Base-by-base conservation (phyloP, 2,329 filamentous ascomycete species). In the Colletotrichum viniferum region DNA sequence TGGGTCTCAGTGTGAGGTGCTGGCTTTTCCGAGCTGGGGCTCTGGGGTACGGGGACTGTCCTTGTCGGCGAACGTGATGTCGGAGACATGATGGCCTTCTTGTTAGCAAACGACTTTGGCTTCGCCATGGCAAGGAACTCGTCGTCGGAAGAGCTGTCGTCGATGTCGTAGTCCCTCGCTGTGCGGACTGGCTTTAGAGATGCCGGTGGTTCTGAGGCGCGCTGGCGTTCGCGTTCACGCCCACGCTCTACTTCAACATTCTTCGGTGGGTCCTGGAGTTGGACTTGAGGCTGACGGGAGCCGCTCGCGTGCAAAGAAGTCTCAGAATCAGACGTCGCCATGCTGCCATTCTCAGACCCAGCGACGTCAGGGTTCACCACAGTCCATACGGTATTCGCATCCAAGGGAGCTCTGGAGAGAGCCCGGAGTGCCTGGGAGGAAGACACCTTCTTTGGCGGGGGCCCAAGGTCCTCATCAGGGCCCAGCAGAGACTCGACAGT, bases 361-460 rank as follows among this genome's bases (percentile, higher is more conserved):
- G 66, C 61, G 3, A 48, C 60, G 14, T 80, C 77, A 55, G 77
- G 73, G 5, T 78, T 86, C 8, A 90, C 87, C 26, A 89, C 84
- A 6, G 87, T 89, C 88, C 88, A 90, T n/a, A 88, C 84, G 6
- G 87, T 88, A 79, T 86, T 88, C 71, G 87, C 85, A 68, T 89
- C 89, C n/a, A 88, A 79, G 7, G 89, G 89, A 28, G 82, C 84
- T 77, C 89, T 84, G 18, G 90, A 90, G 63, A 91, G 81, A 5
- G 87, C 87, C 72, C 89, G 86, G 52, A 91, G 81, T 7, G 87
- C 87, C 77, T 91, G 89, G 1, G 89, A 90, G 13, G 90, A 90
- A 5, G 89, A 90, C 32, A 90, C 87, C 80, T 90, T 89, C 78
- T 87, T 89, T 3, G 89, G 88, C 30, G 85, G 84, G 18, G 82